Base-by-base conservation (phyloP, 2,329 filamentous ascomycete species). In the Emergomyces pasteurianus region DNA sequence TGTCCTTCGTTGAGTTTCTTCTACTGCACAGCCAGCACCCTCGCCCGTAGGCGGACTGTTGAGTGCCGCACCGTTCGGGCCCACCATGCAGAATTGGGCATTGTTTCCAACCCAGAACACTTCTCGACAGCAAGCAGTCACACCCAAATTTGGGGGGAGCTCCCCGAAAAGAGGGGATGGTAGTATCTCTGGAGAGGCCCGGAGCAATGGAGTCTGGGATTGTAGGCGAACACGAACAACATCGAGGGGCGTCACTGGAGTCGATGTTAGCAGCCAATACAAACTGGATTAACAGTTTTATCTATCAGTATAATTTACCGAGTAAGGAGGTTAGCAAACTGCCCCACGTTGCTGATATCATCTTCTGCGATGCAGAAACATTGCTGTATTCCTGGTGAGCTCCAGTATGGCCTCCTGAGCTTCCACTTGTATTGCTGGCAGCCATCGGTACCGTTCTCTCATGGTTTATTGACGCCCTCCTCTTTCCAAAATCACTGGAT, bases 51-150 rank as follows among this genome's bases (percentile, higher is more conserved):
- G 75, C 54, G 79, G 77, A 59, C 71, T 77, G 61, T 69, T 69
- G 58, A 59, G 65, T 57, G 62, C 68, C 61, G 31, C n/a, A 66
- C 67, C 60, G 64, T 68, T 43, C 61, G 68, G 61, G 63, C 83
- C 83, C n/a, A 88, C 88, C 64, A 96, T 79, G 72, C 92, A 96
- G 65, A 88, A 85, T 62, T 90, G 87, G 28, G 86, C 83, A 73
- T 87, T 89, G 71, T 95, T 92, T 66, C 90, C 92, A 65, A 92
- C 86, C 81, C 95, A 99, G 74, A 97, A 99, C 42, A 99, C 92
- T 74, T 99, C 92, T 63, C 94, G 86, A 72, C 94, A 99, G 76
- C 94, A 99, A 46, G 92, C 86, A 18, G 92, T 96, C 60, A 97
- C 90, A 63, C 94, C 94, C 57, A 97, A 83, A 69, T 92, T 90